These are phyloP conservation scores for Pichia rugopelliculosa DNA, from an alignment of 805 yeast genomes.

Conservation along the genomic window DNA sequence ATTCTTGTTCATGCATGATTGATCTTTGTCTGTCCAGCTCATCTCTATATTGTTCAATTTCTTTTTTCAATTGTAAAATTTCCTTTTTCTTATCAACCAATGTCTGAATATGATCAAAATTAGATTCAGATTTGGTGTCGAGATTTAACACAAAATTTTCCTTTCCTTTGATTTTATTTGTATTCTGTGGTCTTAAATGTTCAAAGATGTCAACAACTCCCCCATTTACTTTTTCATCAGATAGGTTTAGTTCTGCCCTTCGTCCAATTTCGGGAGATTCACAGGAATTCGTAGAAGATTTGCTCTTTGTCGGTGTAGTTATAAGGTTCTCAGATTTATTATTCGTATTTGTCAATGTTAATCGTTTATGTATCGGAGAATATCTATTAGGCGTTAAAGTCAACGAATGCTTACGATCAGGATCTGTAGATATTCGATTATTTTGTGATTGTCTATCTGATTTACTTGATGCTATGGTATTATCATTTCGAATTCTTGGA, in stretches of 20 bases:
- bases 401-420: constrained; percentile 1
- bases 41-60: constrained; percentile 16
- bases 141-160: not conserved
- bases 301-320: not conserved
- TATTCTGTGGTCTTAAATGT: constrained; percentile 1
- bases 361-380: constrained; percentile 20
- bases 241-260: constrained; percentile 18
- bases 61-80: constrained; percentile 12
- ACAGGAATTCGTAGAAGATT: not conserved
- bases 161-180: constrained; percentile 4
- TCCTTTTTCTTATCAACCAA: constrained; percentile 9
- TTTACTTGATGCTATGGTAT: not conserved
- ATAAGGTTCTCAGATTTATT: not conserved
- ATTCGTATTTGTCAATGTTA: not conserved
- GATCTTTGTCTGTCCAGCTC: constrained; percentile 12
- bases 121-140: not conserved
- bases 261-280: constrained; percentile 25
- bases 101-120: constrained; percentile 4
- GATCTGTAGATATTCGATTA: not conserved
- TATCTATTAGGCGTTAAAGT: constrained; percentile 13
- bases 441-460: not conserved
- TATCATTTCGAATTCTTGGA: not conserved
- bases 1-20: not conserved
- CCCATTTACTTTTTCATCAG: constrained; percentile 7
- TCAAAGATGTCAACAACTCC: constrained; percentile 11